A percentile compares a stretch with the other conserved stretches of the same genome.
phyloP scores from a whole-genome alignment of 495 filamentous ascomycete species.

The Penicillium robsamsonii region DNA sequence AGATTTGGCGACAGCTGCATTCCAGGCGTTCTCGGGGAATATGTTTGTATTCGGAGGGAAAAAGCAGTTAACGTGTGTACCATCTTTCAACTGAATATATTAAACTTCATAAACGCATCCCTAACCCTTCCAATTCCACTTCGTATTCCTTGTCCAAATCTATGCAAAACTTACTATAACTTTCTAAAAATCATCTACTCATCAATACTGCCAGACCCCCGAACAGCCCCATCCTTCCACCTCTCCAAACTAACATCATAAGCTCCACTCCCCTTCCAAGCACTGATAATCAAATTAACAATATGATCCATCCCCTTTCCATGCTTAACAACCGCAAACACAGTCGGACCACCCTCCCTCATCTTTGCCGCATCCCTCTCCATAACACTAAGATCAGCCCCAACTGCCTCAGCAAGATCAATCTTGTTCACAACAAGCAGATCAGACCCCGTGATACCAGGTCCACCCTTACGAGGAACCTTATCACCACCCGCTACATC shows the following conservation, averaged over 20 bases:
- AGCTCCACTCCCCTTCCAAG: conserved; percentile 87
- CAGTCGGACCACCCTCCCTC: conserved; percentile 92
- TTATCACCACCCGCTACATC: conserved; percentile 98
- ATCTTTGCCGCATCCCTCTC: conserved; percentile 93
- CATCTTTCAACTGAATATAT: conserved; percentile 16
- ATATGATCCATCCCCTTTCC: conserved; percentile 80
- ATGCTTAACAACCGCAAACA: conserved; percentile 96
- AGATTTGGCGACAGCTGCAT: conserved; percentile 28
- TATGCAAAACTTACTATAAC: neutral
- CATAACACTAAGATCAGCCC: conserved; percentile 91
- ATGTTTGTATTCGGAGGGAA: conserved; percentile 24
- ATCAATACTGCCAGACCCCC: conserved; percentile 44
- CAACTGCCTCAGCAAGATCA: conserved; percentile 86
- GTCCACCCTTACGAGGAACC: conserved; percentile 91
- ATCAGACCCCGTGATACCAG: conserved; percentile 94
- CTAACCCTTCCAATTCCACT: neutral
- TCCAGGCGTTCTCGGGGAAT: conserved; percentile 31
- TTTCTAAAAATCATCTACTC: conserved; percentile 21
- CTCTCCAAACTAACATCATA: conserved; percentile 52
- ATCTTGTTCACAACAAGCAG: conserved; percentile 94
- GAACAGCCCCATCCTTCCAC: conserved; percentile 52
- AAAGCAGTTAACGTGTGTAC: conserved; percentile 21
- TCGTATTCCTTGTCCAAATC: neutral
- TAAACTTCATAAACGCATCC: neutral
- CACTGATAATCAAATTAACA: conserved; percentile 81